Evolutionary conservation across 2,329 filamentous ascomycete species (phyloP), one percentile per base, ranked within the genome.

Genomic region (Leptographium radiaticola): DNA sequence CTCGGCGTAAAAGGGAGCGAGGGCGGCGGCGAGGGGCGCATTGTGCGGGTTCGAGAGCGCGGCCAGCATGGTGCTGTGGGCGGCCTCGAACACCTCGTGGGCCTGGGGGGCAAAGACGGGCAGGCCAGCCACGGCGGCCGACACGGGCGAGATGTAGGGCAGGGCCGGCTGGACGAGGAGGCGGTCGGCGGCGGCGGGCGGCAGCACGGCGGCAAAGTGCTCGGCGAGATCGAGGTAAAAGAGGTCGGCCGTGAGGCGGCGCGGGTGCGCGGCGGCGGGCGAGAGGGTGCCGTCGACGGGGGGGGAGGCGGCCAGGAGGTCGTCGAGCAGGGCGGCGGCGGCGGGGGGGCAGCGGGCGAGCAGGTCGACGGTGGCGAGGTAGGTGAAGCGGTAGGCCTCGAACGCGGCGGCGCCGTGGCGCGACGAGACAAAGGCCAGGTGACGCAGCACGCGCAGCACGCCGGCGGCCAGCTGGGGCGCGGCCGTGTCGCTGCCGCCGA

Each of bases 171-270:
- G 77, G 52, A 95, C 73, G 16, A 95, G 77, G 2, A 95, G 73
- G 3, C 80, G 73, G 61, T 94, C 87, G 61, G 83, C 88, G 3
- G 79, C 76, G 4, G 75, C 70, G 0, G 85, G 76, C 0, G 86
- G 72, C 1, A 95, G 68, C 3, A 80, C 71, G 10, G 89, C 72
- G 0, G 88, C 83, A 56, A 95, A 82, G 65, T 95, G 87, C 65
- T 95, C 90, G 2, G 87, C 84, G 0, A 84, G 80, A 63, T 94
- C 93, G 58, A 96, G 77, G 68, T 94, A 95, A 71, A 88, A 95
- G 16, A 95, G 77, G 64, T 93, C 86, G n/a, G 55, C 46, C 31
- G 57, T 55, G 20, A 91, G 71, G 18, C 79, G 84, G 2, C 89
- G 71, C 6, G 84, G 81, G 58, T 85, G 78, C 7, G 71, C 68